A percentile compares a stretch with the other conserved stretches of the same genome.
Conservation (phyloP, 2,329 filamentous ascomycete genomes). For the Colletotrichum chrysophilum region DNA sequence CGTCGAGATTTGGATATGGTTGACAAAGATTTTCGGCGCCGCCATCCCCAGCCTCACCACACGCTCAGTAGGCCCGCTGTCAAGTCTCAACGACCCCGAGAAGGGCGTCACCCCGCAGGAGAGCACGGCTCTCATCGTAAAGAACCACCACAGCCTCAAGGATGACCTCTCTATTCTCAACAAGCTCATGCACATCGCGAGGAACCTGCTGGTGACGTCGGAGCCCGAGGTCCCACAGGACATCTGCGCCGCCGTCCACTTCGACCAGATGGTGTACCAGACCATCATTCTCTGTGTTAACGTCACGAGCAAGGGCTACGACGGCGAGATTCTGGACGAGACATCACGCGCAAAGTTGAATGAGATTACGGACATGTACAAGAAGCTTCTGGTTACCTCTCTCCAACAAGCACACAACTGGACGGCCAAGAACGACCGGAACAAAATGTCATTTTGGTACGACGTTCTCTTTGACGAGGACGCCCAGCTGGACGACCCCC, state of each 20-base stretch:
- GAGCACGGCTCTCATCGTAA: conserved; percentile 66
- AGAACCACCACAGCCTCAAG: conserved; percentile 65
- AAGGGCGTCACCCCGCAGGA: conserved; percentile 65
- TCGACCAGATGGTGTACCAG: conserved; percentile 71
- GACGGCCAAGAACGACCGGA: conserved; percentile 71
- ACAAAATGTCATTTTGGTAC: conserved; percentile 74
- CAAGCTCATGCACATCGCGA: conserved; percentile 70
- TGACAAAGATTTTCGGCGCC: conserved; percentile 65
- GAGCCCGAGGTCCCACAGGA: conserved; percentile 71
- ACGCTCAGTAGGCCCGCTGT: conserved; percentile 62
- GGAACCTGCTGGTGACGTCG: conserved; percentile 68
- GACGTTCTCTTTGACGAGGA: conserved; percentile 69
- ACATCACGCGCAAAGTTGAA: conserved; percentile 60
- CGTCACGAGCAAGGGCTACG: conserved; percentile 71
- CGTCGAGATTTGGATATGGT: conserved; percentile 69
- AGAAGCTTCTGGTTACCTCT: conserved; percentile 69
- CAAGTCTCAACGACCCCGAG: conserved; percentile 57
- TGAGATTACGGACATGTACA: conserved; percentile 70
- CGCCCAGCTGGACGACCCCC: conserved; percentile 48
- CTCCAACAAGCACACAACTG: conserved; percentile 73
- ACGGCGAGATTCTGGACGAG: conserved; percentile 67
- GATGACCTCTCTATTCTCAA: conserved; percentile 68
- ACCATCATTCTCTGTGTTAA: conserved; percentile 70
- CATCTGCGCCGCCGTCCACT: conserved; percentile 67
- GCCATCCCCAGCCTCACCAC: conserved; percentile 66